Evolutionary conservation across 1,284 basidiomycete species (phyloP).

Genomic region (Meira miltonrushii): DNA sequence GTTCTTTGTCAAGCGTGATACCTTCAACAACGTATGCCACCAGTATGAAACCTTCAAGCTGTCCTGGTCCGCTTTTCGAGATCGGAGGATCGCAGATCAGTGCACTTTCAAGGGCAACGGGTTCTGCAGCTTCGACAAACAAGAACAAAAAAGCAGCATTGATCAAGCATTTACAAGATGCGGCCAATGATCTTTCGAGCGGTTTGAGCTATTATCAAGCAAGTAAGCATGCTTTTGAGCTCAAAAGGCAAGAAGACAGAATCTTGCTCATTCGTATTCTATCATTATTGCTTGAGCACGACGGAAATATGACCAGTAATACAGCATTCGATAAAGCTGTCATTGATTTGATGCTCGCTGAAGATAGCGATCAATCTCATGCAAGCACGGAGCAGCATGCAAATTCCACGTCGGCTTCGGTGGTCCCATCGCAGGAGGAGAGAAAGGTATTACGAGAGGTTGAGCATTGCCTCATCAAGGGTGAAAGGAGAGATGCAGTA

Average conservation of each 20-base stretch:
- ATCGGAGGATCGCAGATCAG: constrained; percentile 21
- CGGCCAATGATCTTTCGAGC: constrained; percentile 33
- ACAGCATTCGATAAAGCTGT: constrained; percentile 29
- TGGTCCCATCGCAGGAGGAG: constrained; percentile 36
- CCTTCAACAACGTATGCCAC: constrained; percentile 33
- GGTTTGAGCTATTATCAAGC: constrained; percentile 42
- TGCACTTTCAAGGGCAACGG: constrained; percentile 35
- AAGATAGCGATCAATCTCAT: constrained; percentile 7
- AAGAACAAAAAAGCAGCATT: constrained; percentile 43
- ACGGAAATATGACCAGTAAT: constrained; percentile 32
- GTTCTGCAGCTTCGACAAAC: constrained; percentile 12
- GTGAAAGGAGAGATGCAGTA: constrained; percentile 80
- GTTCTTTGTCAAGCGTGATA: constrained; percentile 27
- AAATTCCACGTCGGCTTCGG: neutral
- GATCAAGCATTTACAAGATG: constrained; percentile 41
- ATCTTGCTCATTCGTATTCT: constrained; percentile 40
- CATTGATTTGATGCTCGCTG: constrained; percentile 20
- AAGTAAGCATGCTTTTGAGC: constrained; percentile 8
- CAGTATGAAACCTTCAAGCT: constrained; percentile 40
- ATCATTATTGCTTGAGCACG: constrained; percentile 41
- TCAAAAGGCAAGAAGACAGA: constrained; percentile 40
- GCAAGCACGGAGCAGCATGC: neutral
- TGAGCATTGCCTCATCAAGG: constrained; percentile 55
- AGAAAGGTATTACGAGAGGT: constrained; percentile 39
- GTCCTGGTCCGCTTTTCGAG: constrained; percentile 47